Evolutionary conservation across 352 stramenopile species (phyloP).

Genomic region (Pythium sukuiense): DNA sequence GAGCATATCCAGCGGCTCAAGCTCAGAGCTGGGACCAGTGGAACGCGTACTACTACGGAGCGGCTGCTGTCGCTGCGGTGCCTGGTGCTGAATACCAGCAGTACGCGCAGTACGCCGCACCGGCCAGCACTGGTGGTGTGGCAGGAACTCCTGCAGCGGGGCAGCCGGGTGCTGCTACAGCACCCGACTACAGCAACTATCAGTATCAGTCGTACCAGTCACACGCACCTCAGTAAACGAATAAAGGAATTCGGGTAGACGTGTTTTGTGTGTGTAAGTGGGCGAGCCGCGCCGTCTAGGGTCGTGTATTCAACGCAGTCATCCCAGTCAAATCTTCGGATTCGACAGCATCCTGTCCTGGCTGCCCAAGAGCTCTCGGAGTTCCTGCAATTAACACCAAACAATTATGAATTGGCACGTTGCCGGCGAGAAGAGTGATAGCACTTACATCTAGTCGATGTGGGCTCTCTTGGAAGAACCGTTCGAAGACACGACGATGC

Average conservation of each 20-base stretch:
- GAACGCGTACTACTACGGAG: constrained; percentile 30
- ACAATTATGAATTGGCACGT: not conserved
- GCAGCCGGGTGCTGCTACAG: constrained; percentile 4
- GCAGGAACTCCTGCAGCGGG: not conserved
- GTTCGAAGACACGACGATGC: constrained; percentile 49
- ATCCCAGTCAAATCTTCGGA: constrained; percentile 35
- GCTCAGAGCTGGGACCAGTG: constrained; percentile 27
- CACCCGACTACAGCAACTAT: constrained; percentile 25
- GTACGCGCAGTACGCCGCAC: constrained; percentile 21
- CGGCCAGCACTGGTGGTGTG: not conserved
- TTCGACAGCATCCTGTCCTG: constrained; percentile 57
- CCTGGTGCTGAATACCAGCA: constrained; percentile 28
- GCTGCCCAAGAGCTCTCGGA: constrained; percentile 45
- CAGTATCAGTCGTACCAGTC: constrained; percentile 27
- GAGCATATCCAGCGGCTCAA: constrained; percentile 17
- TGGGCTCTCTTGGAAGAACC: constrained; percentile 46
- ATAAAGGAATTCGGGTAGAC: not conserved
- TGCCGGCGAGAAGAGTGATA: not conserved
- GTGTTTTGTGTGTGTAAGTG: too few species aligned
- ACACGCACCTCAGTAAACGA: constrained; percentile 21
- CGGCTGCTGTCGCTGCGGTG: not conserved
- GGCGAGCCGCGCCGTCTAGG: not conserved
- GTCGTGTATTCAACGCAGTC: not conserved
- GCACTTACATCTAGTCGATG: constrained; percentile 46
- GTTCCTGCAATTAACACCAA: constrained; percentile 40